Base-by-base conservation (phyloP, 352 stramenopile genomes). In the Phytophthora pini region DNA sequence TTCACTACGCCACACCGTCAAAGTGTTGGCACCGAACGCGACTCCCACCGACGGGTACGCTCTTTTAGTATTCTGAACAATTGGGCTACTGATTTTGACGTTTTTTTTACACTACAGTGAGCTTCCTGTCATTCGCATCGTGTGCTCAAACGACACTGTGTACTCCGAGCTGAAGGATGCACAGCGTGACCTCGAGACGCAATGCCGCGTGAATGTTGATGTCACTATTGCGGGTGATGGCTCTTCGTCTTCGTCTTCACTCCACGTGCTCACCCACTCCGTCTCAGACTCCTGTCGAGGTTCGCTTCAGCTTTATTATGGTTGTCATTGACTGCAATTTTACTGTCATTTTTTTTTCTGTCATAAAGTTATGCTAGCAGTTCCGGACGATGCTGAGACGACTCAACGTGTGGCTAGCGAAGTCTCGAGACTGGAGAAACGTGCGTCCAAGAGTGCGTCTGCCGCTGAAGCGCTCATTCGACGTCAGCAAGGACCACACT, bases 1-100 rank as follows among this genome's bases (percentile, higher is more conserved):
- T 13, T 99, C 97, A 5, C 80, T 99, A 12, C 79, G 82, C 10
- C 87, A 92, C 65, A 92, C 82, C 0, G 70, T 92, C 48, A 94
- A 91, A 56, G 81, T 80, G 1, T 69, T 94, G 22, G 79, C 86
- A 12, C 83, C 85, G 2, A 87, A 71, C 26, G 74, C 78, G 10
- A 45, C 56, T 17, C 20, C 65, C n/a, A 36, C 53, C n/a, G 69
- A 64, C 41, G 71, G 56, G 70, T 81, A 69, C 17, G 52, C 4
- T 55, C 11, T 22, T 26, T 12, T 36, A 8, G 31, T 36, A 36
- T 13, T 36, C 13, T 36, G 7, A 36, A 36, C 9, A 38, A 57
- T 24, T 29, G 4, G 22, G 31, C 26, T 20, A 20, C 3, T 27
- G 44, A 5, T 56, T 24, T 36, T 58, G 12, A 56, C 27, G 6